These are phyloP conservation scores for Periglandula ipomoeae DNA, from an alignment of 2,329 filamentous ascomycete species.

Conservation along the genomic window DNA sequence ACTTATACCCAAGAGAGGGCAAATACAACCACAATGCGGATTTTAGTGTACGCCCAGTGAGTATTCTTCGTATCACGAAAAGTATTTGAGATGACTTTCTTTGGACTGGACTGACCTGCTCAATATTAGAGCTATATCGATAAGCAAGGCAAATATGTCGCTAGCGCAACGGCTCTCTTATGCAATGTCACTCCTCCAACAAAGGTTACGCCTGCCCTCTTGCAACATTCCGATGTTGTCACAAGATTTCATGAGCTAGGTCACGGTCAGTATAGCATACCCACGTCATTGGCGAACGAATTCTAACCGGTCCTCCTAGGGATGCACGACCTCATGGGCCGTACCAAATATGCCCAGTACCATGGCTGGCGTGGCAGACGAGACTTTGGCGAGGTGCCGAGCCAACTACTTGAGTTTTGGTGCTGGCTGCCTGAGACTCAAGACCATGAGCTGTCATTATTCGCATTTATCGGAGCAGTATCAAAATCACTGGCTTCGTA, in stretches of 20 bases:
- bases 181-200: constrained; percentile 4
- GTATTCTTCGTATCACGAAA: neutral
- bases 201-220: neutral
- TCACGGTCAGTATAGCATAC: constrained; percentile 14
- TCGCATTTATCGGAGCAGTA: constrained; percentile 2
- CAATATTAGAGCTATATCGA: constrained; percentile 5
- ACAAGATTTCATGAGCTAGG: constrained; percentile 17
- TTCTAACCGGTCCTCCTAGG: neutral
- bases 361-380: constrained; percentile 23
- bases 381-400: constrained; percentile 31
- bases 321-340: constrained; percentile 26
- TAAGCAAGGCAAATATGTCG: neutral
- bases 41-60: constrained; percentile 5
- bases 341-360: constrained; percentile 24
- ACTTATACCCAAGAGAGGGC: constrained; percentile 2
- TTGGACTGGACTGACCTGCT: too few species aligned
- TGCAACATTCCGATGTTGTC: constrained; percentile 4
- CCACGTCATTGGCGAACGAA: too few species aligned
- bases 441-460: constrained; percentile 39
- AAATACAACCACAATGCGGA: constrained; percentile 5
- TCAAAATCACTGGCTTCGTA: neutral
- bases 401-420: constrained; percentile 32
- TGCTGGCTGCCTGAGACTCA: constrained; percentile 25
- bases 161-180: neutral
- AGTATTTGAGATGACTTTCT: too few species aligned